phyloP scores from a whole-genome alignment of 345 rosid species.

The Salix arbutifolia region DNA sequence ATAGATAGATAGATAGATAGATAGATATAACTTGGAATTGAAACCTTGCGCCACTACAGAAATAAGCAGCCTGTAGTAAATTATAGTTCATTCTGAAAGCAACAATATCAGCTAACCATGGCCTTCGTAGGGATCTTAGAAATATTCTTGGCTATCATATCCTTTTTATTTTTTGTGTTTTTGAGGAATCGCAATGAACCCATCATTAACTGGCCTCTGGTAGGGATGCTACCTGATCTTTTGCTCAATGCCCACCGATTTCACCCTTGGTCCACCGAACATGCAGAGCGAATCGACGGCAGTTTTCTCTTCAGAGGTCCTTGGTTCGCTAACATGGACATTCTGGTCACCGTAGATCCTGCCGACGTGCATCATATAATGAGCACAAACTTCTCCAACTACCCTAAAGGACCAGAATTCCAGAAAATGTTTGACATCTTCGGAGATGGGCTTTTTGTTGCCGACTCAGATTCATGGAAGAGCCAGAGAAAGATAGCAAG shows the following conservation, averaged over 20 bases:
- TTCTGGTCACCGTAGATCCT: conserved; percentile 45
- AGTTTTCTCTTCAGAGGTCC: conserved; percentile 41
- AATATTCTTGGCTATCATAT: too few species aligned
- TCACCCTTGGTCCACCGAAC: conserved; percentile 28
- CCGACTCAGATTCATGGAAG: conserved; percentile 45
- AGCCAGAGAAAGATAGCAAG: conserved; percentile 39
- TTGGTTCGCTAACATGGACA: conserved; percentile 28
- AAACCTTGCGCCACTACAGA: too few species aligned
- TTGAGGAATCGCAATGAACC: too few species aligned
- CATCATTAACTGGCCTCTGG: conserved; percentile 34
- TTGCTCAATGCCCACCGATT: conserved; percentile 23
- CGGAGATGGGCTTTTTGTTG: conserved; percentile 57
- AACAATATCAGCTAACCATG: too few species aligned
- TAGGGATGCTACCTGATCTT: conserved; percentile 58
- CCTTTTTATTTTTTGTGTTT: too few species aligned
- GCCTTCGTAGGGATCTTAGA: too few species aligned
- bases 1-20: too few species aligned
- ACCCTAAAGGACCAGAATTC: conserved; percentile 56
- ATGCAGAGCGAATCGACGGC: conserved; percentile 20
- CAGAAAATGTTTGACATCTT: conserved; percentile 45
- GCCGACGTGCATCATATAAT: conserved; percentile 51
- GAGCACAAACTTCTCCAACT: conserved; percentile 52
- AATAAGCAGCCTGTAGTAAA: too few species aligned
- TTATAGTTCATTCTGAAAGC: too few species aligned
- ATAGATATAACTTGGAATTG: too few species aligned